These are phyloP conservation scores for Salix arbutifolia DNA, from an alignment of 345 rosid genomes.

Conservation along the genomic window DNA sequence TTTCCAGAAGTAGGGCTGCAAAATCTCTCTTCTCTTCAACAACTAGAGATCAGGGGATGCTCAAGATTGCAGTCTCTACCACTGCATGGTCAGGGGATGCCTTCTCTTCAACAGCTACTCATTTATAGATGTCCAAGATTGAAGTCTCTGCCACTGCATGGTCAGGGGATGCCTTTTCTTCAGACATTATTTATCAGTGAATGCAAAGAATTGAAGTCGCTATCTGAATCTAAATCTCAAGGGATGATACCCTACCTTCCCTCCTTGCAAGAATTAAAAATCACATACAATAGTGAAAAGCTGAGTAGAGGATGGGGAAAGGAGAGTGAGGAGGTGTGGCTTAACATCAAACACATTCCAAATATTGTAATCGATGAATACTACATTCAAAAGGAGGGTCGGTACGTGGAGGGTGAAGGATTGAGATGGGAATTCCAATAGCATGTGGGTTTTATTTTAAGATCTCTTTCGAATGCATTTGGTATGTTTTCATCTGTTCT, in stretches of 20 bases:
- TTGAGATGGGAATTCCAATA: too few relatives aligned
- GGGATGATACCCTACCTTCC: background rate
- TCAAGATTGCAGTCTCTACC: background rate
- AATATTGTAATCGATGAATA: background rate
- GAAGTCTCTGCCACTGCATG: too few relatives aligned
- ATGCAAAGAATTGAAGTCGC: too few relatives aligned
- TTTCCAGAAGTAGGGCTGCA: background rate
- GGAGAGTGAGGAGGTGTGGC: background rate
- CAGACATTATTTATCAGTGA: too few relatives aligned
- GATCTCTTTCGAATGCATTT: too few relatives aligned
- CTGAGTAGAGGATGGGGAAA: background rate
- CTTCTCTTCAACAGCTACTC: too few relatives aligned
- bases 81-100: too few relatives aligned
- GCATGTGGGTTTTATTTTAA: too few relatives aligned
- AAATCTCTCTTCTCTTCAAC: slow-evolving; percentile 7
- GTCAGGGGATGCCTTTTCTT: too few relatives aligned
- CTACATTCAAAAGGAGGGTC: background rate
- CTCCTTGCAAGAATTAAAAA: background rate
- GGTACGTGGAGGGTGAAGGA: too few relatives aligned
- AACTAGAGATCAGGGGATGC: background rate
- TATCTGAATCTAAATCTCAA: background rate
- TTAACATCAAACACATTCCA: slow-evolving; percentile 13
- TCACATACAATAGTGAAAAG: background rate
- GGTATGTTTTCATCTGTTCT: too few relatives aligned
- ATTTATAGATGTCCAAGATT: too few relatives aligned